Evolutionary conservation across 2,329 filamentous ascomycete species (phyloP).

Genomic region (Endoconidiophora laricicola): DNA sequence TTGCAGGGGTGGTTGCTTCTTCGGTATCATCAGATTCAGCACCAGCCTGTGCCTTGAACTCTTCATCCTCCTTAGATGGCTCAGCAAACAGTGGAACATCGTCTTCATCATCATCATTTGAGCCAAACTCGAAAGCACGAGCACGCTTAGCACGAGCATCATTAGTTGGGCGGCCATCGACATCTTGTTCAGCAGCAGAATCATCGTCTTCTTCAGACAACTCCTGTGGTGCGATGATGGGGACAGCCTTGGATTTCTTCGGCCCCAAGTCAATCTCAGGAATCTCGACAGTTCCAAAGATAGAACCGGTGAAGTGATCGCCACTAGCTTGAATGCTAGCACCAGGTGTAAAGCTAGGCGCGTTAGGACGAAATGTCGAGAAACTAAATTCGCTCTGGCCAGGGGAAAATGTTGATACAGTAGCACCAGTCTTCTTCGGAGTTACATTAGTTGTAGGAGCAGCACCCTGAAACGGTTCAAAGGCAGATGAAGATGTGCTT

Average conservation of each 20-base stretch:
- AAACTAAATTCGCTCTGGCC: slow-evolving; percentile 50
- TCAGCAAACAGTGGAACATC: slow-evolving; percentile 61
- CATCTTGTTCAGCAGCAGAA: slow-evolving; percentile 21
- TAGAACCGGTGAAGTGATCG: slow-evolving; percentile 31
- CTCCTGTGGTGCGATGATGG: slow-evolving; percentile 50
- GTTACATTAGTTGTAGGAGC: slow-evolving; percentile 22
- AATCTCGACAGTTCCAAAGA: slow-evolving; percentile 55
- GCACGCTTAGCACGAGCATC: slow-evolving; percentile 61
- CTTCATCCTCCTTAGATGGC: slow-evolving; percentile 18
- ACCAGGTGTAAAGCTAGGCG: slow-evolving; percentile 55
- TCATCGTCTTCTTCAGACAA: slow-evolving; percentile 21
- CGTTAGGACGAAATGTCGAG: slow-evolving; percentile 60
- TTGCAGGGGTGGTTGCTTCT: slow-evolving; percentile 24
- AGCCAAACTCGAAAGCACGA: slow-evolving; percentile 29
- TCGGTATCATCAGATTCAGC: slow-evolving; percentile 21
- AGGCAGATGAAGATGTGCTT: slow-evolving; percentile 21
- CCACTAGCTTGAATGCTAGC: slow-evolving; percentile 29
- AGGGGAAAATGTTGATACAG: slow-evolving; percentile 56
- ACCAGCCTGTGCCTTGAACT: slow-evolving; percentile 15
- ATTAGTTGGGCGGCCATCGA: slow-evolving; percentile 42
- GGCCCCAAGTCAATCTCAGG: slow-evolving; percentile 46
- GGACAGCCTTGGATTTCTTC: slow-evolving; percentile 68
- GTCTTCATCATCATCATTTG: slow-evolving; percentile 44
- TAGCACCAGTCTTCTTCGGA: slow-evolving; percentile 45
- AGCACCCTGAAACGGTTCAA: slow-evolving; percentile 34